Base-by-base conservation (phyloP, 768 basidiomycete genomes). In the Amanita thiersii region DNA sequence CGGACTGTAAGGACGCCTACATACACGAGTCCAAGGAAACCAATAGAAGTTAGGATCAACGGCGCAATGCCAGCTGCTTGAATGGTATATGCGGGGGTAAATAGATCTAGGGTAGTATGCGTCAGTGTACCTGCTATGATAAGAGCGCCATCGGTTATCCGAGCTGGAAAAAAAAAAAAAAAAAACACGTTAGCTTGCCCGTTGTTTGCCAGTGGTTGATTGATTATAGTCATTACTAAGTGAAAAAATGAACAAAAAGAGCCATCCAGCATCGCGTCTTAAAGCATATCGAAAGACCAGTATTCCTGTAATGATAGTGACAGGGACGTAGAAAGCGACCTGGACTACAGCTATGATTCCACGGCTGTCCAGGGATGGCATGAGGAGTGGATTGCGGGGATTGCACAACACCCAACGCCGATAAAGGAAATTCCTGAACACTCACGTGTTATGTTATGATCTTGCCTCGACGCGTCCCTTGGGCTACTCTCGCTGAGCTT, bases 381-480 rank as follows among this genome's bases (percentile, higher is more conserved):
- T 73, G 38, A 46, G 47, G 23, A n/a, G 7, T 20, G 18, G 37
- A 20, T 6, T 20, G 6, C 18, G 12, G 18, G 15, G 19, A 19
- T 14, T 20, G n/a, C 30, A 23, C 19, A 28, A n/a, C 12, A n/a
- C n/a, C 11, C 19, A 26, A 24, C 15, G 18, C 18, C 18, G 25
- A 15, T 14, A 9, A 11, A 18, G 9, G 19, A 6, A 12, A 11
- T 25, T 11, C 7, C 17, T 9, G 21, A 19, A 37, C 14, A 20
- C 34, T 38, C 26, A 44, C 40, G 14, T 19, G 12, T 29, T 9
- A 17, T 37, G 42, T 17, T 33, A 86, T 86, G 85, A 68, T 73
- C 47, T 70, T 87, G 15, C 90, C 89, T 43, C 76, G 84, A 39
- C 75, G 88, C 23, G 81, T 87, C 0, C 86, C 88, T 3, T 93